Evolutionary conservation across 1,284 basidiomycete genomes (phyloP).

Genomic region (Microbotryum intermedium): DNA sequence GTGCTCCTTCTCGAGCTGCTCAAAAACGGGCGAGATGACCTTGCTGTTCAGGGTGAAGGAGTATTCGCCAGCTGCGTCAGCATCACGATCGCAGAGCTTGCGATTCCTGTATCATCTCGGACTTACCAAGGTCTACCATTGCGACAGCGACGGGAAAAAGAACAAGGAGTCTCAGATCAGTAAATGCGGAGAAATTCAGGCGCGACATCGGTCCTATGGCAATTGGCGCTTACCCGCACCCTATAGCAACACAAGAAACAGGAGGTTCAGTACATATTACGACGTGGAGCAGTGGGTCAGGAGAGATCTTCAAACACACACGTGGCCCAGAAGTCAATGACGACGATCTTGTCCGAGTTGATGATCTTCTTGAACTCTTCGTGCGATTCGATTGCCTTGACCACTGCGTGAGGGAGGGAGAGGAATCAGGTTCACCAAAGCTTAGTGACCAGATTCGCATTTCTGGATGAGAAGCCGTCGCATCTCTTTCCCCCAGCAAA

Average conservation of each 20-base stretch:
- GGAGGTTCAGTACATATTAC: too few species aligned
- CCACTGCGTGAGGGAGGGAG: background rate
- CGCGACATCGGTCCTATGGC: background rate
- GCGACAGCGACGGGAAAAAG: background rate
- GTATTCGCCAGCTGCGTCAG: too few species aligned
- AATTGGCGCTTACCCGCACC: too few species aligned
- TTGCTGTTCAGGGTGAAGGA: conserved; percentile 50
- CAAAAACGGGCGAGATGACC: conserved; percentile 68
- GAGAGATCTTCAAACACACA: background rate
- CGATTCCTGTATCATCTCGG: too few species aligned
- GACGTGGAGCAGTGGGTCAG: too few species aligned
- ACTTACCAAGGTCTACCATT: background rate
- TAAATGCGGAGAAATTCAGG: background rate
- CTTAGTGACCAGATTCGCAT: too few species aligned
- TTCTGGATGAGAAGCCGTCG: too few species aligned
- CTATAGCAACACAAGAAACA: too few species aligned
- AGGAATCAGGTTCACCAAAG: too few species aligned
- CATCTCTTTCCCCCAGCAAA: too few species aligned
- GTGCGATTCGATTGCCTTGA: background rate
- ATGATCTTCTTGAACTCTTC: conserved; percentile 3
- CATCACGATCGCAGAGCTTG: too few species aligned
- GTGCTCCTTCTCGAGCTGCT: conserved; percentile 50
- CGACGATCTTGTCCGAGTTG: background rate
- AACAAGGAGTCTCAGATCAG: conserved; percentile 1
- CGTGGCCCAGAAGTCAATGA: conserved; percentile 9